Base-by-base conservation (phyloP, 768 basidiomycete genomes). In the Scleroderma bovista region DNA sequence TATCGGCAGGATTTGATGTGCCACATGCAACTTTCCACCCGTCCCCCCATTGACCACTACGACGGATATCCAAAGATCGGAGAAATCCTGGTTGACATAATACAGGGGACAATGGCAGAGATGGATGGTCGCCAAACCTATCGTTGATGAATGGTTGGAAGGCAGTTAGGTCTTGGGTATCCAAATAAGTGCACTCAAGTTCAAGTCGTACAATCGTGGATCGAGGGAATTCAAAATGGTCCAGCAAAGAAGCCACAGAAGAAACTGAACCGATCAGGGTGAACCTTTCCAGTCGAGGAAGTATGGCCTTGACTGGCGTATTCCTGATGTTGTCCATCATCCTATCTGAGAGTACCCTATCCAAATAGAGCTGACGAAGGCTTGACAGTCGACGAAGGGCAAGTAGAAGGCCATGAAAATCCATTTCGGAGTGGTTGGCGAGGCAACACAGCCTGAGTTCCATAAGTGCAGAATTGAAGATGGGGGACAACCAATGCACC, bases 391-490 rank as follows among this genome's bases (percentile, higher is more conserved):
- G 56, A 16, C 60, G 44, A 8, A 77, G 67, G 15, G 61, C 61
- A 20, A 59, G 52, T n/a, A 67, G 46, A 22, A 77, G 56, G 42
- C 69, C 64, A 6, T 51, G 49, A 23, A 63, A 60, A 6, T 66
- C 58, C 1, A 71, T 70, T 23, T 63, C 66, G 22, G 59, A 53
- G 9, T 55, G 40, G 2, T 29, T 15, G 22, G 61, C 48, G 8
- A 69, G 54, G 48, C 68, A 49, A 36, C 65, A 57, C 10, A 77
- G 54, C 38, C 64, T 67, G 24, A 77, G 62, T 46, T 64, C 60
- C n/a, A 65, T 68, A 10, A 78, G 65, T 43, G 62, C 62, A 4
- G 9, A 5, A 37, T 48, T 48, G 23, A 77, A 57, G 15, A 72
- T 51, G 1, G 65, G 52, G 1, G 69, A 72, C 17, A 66, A 58